Evolutionary conservation across 495 filamentous ascomycete genomes (phyloP).

Genomic region (Annulohypoxylon bovei): DNA sequence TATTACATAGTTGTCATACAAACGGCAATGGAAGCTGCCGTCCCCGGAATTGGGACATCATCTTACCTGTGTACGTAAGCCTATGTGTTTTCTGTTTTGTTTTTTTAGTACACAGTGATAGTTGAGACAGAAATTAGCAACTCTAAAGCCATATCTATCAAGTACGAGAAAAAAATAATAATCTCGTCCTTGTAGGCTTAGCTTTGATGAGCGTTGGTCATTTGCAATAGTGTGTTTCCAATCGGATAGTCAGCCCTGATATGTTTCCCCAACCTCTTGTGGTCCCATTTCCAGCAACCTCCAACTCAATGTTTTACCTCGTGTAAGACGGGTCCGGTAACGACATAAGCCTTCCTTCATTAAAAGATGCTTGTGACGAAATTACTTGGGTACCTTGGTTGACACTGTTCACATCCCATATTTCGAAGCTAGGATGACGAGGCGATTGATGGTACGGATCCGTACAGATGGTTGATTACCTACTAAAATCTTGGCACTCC

Average conservation of each 20-base stretch:
- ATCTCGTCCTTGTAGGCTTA: neutral
- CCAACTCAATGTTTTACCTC: slow-evolving; percentile 16
- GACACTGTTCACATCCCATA: slow-evolving; percentile 4
- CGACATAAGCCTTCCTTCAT: slow-evolving; percentile 11
- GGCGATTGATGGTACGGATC: neutral
- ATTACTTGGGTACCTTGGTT: neutral
- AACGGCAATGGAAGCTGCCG: slow-evolving; percentile 16
- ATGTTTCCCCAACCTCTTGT: slow-evolving; percentile 28
- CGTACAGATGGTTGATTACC: neutral
- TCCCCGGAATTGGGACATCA: slow-evolving; percentile 7
- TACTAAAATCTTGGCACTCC: neutral
- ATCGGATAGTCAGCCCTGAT: slow-evolving; percentile 2
- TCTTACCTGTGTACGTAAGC: neutral
- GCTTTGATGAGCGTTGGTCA: neutral
- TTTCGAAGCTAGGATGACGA: slow-evolving; percentile 1
- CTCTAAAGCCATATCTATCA: neutral
- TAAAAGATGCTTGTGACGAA: slow-evolving; percentile 15
- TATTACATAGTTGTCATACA: slow-evolving; percentile 13
- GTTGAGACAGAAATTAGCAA: neutral
- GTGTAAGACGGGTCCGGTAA: slow-evolving; percentile 3
- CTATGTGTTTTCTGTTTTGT: neutral
- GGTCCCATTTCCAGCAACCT: slow-evolving; percentile 28
- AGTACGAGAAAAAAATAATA: neutral
- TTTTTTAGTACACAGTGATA: neutral
- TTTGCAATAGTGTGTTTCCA: neutral